Evolutionary conservation across 1,284 basidiomycete genomes (phyloP).

Genomic region (Austroboletus rostrupii): DNA sequence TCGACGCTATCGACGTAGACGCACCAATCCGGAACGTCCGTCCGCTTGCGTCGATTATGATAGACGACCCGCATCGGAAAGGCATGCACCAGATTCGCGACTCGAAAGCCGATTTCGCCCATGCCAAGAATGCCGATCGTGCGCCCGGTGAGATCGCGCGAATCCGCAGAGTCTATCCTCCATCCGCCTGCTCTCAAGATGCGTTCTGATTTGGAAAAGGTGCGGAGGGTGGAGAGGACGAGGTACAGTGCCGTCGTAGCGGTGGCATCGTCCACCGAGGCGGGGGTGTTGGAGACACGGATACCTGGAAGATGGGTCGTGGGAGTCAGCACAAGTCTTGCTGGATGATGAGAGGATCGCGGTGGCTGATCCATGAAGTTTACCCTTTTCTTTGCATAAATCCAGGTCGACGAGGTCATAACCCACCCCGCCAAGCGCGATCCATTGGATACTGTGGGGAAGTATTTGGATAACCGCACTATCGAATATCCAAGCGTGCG

Average conservation of each 20-base stretch:
- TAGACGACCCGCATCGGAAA: slow-evolving; percentile 90
- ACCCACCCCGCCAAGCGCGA: slow-evolving; percentile 90
- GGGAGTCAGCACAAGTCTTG: no score
- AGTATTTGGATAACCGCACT: slow-evolving; percentile 69
- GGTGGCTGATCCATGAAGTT: no score
- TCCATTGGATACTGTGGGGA: slow-evolving; percentile 77
- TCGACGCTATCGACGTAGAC: slow-evolving; percentile 73
- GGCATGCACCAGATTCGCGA: slow-evolving; percentile 64
- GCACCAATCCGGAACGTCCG: slow-evolving; percentile 65
- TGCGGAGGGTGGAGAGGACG: slow-evolving; percentile 78
- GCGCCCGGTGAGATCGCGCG: slow-evolving; percentile 75
- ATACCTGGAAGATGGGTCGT: slow-evolving; percentile 51
- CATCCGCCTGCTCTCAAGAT: slow-evolving; percentile 56
- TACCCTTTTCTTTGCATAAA: slow-evolving; percentile 54
- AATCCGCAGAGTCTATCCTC: slow-evolving; percentile 45
- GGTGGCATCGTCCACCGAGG: slow-evolving; percentile 87
- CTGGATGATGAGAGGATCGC: no score
- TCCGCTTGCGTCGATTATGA: slow-evolving; percentile 62
- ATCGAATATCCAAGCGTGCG: slow-evolving; percentile 74
- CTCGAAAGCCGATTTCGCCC: slow-evolving; percentile 80
- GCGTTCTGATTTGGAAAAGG: slow-evolving; percentile 74
- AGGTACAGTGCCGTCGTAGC: slow-evolving; percentile 88
- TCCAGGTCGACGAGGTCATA: slow-evolving; percentile 78
- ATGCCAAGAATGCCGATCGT: slow-evolving; percentile 86
- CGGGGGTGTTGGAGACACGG: slow-evolving; percentile 83